Conservation (phyloP, 2,329 filamentous ascomycete species). For the Epichloe baconii region DNA sequence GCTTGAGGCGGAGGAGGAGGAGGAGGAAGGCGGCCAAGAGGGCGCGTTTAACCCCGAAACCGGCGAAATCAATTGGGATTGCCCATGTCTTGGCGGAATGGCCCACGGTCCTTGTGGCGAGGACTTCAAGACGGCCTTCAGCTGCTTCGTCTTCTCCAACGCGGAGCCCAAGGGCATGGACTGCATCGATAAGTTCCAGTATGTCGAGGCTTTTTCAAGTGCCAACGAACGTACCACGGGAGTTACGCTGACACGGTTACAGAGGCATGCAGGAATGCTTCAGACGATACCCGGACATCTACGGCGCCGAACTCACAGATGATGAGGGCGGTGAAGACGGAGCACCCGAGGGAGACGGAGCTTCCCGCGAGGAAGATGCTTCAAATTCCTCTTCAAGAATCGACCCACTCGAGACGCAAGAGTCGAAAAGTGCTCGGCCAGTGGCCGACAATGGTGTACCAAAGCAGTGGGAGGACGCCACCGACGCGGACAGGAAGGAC, state of each 20-base stretch:
- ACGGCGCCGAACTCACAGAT: conserved; percentile 75
- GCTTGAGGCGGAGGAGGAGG: conserved; percentile 16
- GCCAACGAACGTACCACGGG: too few relatives aligned
- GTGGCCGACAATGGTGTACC: conserved; percentile 6
- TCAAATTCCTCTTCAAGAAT: not conserved
- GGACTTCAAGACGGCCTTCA: conserved; percentile 90
- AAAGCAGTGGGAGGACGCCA: conserved; percentile 17
- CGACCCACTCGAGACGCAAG: conserved; percentile 8
- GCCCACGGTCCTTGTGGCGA: conserved; percentile 90
- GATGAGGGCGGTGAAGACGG: conserved; percentile 41
- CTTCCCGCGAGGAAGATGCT: conserved; percentile 2
- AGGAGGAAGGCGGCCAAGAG: conserved; percentile 74
- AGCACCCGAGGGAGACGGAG: conserved; percentile 8
- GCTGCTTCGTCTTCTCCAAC: conserved; percentile 92
- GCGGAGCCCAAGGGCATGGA: conserved; percentile 97
- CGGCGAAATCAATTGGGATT: conserved; percentile 99
- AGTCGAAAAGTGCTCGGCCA: conserved; percentile 2
- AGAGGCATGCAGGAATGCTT: conserved; percentile 98
- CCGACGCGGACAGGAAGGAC: conserved; percentile 15
- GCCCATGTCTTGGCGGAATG: conserved; percentile 94
- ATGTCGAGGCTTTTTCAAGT: conserved; percentile 23
- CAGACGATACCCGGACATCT: conserved; percentile 80
- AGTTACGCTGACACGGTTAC: conserved; percentile 15
- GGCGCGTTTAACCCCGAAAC: conserved; percentile 97
- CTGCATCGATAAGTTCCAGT: conserved; percentile 97